phyloP scores from a whole-genome alignment of 805 yeast genomes.

The Teunomyces lycoperdinae region DNA sequence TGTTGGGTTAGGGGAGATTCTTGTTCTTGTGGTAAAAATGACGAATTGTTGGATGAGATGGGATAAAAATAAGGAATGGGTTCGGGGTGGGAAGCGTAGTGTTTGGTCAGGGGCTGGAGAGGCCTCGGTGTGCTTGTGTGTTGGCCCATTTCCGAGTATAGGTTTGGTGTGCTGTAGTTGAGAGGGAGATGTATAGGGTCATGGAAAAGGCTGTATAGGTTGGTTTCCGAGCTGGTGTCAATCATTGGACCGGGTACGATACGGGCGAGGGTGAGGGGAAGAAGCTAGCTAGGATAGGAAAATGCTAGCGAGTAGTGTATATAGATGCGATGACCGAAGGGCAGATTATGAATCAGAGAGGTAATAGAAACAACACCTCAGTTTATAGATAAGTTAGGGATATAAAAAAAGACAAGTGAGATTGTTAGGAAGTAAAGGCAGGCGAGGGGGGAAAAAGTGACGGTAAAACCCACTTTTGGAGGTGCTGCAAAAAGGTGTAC shows the following conservation, averaged over 20 bases:
- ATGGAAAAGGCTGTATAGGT: conserved; percentile 4
- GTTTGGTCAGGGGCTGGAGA: background rate
- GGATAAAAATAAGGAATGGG: conserved; percentile 9
- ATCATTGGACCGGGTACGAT: background rate
- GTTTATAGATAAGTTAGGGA: too few relatives aligned
- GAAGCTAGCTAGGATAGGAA: too few relatives aligned
- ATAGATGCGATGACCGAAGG: background rate
- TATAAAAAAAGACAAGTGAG: too few relatives aligned
- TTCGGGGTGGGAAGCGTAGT: background rate
- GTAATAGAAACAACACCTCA: too few relatives aligned
- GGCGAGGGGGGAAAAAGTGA: too few relatives aligned
- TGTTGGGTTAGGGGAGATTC: too few relatives aligned
- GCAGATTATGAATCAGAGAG: too few relatives aligned
- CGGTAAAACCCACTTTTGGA: background rate
- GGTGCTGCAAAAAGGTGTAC: background rate
- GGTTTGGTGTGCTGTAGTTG: conserved; percentile 5
- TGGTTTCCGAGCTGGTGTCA: conserved; percentile 2
- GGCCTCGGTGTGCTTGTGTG: conserved; percentile 1
- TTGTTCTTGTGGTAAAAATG: background rate
- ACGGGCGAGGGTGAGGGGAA: background rate
- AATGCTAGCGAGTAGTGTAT: background rate
- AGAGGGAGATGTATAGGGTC: background rate
- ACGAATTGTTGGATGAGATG: conserved; percentile 9
- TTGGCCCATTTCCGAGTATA: conserved; percentile 7
- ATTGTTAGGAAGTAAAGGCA: too few relatives aligned